Base-by-base conservation (phyloP, 2,329 filamentous ascomycete genomes). In the Neospermospora avenae region DNA sequence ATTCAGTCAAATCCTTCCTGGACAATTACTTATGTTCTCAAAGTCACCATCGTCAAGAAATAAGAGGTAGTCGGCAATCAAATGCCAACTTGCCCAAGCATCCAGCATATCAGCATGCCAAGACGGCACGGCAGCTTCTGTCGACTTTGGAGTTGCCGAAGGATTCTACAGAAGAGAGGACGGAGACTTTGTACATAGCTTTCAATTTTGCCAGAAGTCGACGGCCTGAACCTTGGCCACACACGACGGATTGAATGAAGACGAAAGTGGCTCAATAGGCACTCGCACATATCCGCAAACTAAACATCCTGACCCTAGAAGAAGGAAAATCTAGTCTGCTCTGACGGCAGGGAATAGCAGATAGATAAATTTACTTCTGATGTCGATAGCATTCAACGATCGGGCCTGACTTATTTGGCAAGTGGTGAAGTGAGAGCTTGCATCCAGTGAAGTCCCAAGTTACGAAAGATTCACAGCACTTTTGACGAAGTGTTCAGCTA, bases 31-130 rank as follows among this genome's bases (percentile, higher is more conserved):
- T 53, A 69, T 53, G 22, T 2, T 52, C 55, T 48, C 61, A 60
- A 63, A 86, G 83, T 86, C 60, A 85, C 84, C 13, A 89, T 90
- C 75, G 77, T 90, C 73, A 90, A 90, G 77, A 84, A 85, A 78
- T 89, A 69, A 54, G 59, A 16, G 25, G 44, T 45, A 53, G 58
- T 39, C 46, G 31, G 20, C 52, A 41, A 57, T 35, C 22, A 34
- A n/a, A 25, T 22, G 25, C n/a, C 11, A 39, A 22, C 34, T 18
- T 20, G 31, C 20, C 45, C 39, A 45, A 44, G 44, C 20, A 24
- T 37, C 31, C 20, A 57, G n/a, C 42, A 14, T 16, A 45, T 24
- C 51, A 57, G 46, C 48, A 41, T 44, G 61, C 59, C 57, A 58
- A 61, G 63, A 62, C 48, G 48, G 39, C 44, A 45, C 34, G 39